Evolutionary conservation across 495 filamentous ascomycete species (phyloP), one percentile per base, ranked within the genome.

Genomic region (Aspergillus funiculosus): DNA sequence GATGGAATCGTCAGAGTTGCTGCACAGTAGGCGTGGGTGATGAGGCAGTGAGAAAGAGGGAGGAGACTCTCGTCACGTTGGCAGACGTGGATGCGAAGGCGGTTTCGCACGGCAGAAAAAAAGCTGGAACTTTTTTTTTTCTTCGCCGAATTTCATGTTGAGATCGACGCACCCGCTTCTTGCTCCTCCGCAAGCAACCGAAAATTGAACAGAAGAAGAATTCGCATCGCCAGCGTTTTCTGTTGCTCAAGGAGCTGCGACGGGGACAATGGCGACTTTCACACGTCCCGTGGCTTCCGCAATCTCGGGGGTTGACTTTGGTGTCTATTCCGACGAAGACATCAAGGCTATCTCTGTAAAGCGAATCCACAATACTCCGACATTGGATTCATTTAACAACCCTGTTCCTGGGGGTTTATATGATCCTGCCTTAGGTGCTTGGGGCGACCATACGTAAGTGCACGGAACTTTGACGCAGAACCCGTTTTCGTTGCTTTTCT

Each of bases 371-470:
- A 91, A 90, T 71, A 81, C 87, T 15, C 81, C 75, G 30, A 95
- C 94, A 15, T 89, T 96, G 63, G 91, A 95, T 64, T 85, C 79
- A 47, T 77, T 94, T 30, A 73, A 91, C 54, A 87, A 89, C 58
- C 87, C 88, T 29, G 74, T 86, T 22, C 87, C 88, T 14, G 86
- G 87, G 45, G 94, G 94, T 57, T 75, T 99, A 6, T 94, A 97
- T 60, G 94, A 96, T 64, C 75, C 87, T 32, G 89, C 92, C 40
- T 73, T 99, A 40, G 94, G 94, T n/a, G 85, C 92, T 39, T 91
- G 85, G 79, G 77, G 79, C 36, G 87, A 94, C 55, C 75, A 81
- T 59, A 69, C 78, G 85, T 95, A 77, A 75, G 85, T 64, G 37
- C 3, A n/a, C n/a, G n/a, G n/a, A n/a, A n/a, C n/a, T n/a, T n/a